Base-by-base conservation (phyloP, 768 basidiomycete genomes). In the Tulasnella sp. region DNA sequence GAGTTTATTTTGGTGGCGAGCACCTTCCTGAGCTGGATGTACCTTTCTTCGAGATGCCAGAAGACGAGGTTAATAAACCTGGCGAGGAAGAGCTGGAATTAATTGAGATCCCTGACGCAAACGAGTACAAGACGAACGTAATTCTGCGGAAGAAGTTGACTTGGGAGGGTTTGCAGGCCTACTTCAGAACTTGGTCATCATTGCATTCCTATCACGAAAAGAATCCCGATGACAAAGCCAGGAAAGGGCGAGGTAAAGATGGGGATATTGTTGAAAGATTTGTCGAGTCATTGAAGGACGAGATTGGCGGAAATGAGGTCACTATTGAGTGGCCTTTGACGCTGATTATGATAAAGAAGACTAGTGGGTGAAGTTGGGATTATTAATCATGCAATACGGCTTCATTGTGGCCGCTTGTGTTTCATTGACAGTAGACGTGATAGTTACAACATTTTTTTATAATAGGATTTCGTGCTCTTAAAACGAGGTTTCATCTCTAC, bases 141-240 rank as follows among this genome's bases (percentile, higher is more conserved):
- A 68, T 82, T 53, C 66, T 89, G 66, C 69, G 64, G 19, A 76
- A 75, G 58, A 66, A 61, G 33, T 75, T 81, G 71, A 72, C 74
- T 0, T 83, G 81, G 82, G 69, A 72, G 10, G 76, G 76, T 50
- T 64, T 89, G 0, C 69, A 82, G 4, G 72, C 68, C 1, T 89
- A 87, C 60, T 67, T 89, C 16, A 69, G 75, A 41, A 85, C 84
- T 0, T 81, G 74, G 69, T 84, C 81, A 58, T 67, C 83, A 1
- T 64, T 85, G 43, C 77, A 82, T 54, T 76, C 74, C 10, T 88
- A 74, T 62, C 74, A 77, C 54, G 79, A 82, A 56, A 59, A 59
- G 9, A 71, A 77, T 59, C 81, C 83, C 0, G 69, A 74, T 27
- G 82, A 87, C 58, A 57, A 65, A 37, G 53, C 45, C 16, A 31